These are phyloP conservation scores for Tuber brumale DNA, from an alignment of 495 filamentous ascomycete species.

Conservation along the genomic window DNA sequence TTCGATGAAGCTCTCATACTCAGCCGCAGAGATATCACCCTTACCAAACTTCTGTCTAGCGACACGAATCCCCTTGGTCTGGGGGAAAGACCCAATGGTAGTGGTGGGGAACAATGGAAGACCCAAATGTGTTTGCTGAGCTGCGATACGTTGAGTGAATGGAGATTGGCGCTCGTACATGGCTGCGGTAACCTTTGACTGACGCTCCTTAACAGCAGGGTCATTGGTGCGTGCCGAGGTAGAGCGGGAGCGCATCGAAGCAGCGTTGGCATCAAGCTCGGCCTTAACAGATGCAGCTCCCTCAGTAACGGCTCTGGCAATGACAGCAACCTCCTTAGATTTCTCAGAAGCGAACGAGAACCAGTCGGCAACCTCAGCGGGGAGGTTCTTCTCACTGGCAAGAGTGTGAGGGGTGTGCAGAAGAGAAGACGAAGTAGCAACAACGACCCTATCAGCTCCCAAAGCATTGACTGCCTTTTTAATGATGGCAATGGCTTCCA, in stretches of 20 bases:
- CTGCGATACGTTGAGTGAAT: constrained; percentile 72
- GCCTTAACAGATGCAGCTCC: constrained; percentile 77
- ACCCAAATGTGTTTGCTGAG: constrained; percentile 79
- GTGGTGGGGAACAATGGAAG: constrained; percentile 97
- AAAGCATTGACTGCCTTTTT: constrained; percentile 86
- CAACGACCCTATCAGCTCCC: constrained; percentile 90
- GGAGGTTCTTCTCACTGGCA: constrained; percentile 93
- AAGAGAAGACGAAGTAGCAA: constrained; percentile 92
- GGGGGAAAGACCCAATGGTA: constrained; percentile 98
- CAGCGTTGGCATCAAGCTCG: constrained; percentile 88
- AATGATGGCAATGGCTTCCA: constrained; percentile 78
- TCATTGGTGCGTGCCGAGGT: constrained; percentile 93
- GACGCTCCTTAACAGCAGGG: constrained; percentile 89
- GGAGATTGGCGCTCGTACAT: constrained; percentile 87
- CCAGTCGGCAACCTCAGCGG: constrained; percentile 87
- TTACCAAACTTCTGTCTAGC: constrained; percentile 97
- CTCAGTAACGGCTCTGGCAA: constrained; percentile 92
- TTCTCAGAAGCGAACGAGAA: constrained; percentile 98
- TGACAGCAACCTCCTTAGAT: constrained; percentile 77
- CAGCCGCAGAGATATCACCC: constrained; percentile 78
- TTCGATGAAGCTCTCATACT: constrained; percentile 98
- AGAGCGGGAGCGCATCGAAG: constrained; percentile 78
- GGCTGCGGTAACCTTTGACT: constrained; percentile 70
- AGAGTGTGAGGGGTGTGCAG: constrained; percentile 97
- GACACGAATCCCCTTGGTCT: constrained; percentile 96